Evolutionary conservation across 495 filamentous ascomycete species (phyloP).

Genomic region (Aspergillus baeticus): DNA sequence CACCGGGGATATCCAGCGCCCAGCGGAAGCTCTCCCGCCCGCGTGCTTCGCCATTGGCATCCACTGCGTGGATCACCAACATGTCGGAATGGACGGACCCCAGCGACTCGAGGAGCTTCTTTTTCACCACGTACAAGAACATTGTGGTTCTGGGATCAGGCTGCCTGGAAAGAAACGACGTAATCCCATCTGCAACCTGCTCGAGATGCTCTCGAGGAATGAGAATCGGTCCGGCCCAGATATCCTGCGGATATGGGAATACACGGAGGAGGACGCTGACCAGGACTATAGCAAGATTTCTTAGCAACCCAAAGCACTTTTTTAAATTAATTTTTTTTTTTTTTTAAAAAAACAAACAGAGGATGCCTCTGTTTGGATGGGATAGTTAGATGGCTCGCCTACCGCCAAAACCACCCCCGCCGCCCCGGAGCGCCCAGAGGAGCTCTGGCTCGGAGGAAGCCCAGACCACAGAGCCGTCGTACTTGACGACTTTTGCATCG

Average conservation of each 20-base stretch:
- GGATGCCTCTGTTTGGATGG: no score
- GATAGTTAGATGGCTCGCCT: background rate
- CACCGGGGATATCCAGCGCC: slow-evolving; percentile 16
- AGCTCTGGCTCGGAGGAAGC: slow-evolving; percentile 32
- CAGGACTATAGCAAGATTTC: background rate
- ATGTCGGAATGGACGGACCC: background rate
- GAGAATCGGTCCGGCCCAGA: slow-evolving; percentile 18
- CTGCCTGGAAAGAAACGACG: background rate
- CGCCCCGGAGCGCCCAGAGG: slow-evolving; percentile 45
- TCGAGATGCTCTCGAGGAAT: slow-evolving; percentile 12
- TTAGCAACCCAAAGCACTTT: background rate
- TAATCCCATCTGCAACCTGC: slow-evolving; percentile 8
- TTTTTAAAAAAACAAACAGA: no score
- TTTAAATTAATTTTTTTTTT: no score
- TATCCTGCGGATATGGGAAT: slow-evolving; percentile 14
- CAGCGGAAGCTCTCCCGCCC: slow-evolving; percentile 13
- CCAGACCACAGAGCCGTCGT: slow-evolving; percentile 19
- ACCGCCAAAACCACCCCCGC: slow-evolving; percentile 46
- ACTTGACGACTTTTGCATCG: slow-evolving; percentile 20
- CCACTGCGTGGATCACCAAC: slow-evolving; percentile 14
- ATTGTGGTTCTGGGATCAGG: slow-evolving; percentile 10
- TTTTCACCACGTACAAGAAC: slow-evolving; percentile 17
- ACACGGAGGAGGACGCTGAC: slow-evolving; percentile 8
- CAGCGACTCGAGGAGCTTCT: slow-evolving; percentile 5
- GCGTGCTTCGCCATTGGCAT: slow-evolving; percentile 14